These are phyloP conservation scores for Trichoderma gamsii DNA, from an alignment of 495 filamentous ascomycete species.

Conservation along the genomic window DNA sequence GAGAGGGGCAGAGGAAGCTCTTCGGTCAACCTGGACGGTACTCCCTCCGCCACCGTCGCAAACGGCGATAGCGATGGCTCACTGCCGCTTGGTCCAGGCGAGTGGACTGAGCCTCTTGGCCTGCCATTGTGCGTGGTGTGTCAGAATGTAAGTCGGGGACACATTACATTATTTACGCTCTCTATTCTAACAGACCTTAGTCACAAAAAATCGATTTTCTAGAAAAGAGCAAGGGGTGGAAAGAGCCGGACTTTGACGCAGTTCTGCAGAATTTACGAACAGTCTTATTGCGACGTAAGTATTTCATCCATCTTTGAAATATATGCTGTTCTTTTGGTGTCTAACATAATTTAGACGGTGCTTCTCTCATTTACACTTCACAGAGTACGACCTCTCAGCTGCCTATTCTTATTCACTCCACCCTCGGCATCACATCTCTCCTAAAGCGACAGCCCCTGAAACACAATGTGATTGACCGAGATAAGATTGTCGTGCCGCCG, in stretches of 20 bases:
- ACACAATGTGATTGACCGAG: conserved; percentile 92
- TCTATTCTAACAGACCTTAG: conserved; percentile 41
- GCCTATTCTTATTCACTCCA: conserved; percentile 77
- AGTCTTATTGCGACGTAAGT: conserved; percentile 75
- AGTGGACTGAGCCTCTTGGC: conserved; percentile 90
- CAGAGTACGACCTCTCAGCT: conserved; percentile 72
- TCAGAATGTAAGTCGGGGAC: conserved; percentile 62
- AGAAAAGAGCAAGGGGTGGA: conserved; percentile 83
- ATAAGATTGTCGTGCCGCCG: conserved; percentile 87
- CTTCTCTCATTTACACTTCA: conserved; percentile 84
- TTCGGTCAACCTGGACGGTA: conserved; percentile 44
- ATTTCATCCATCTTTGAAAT: not conserved
- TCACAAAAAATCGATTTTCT: conserved; percentile 83
- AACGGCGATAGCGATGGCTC: conserved; percentile 55
- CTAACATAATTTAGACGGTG: conserved; percentile 58
- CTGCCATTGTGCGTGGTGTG: conserved; percentile 88
- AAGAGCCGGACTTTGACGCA: conserved; percentile 89
- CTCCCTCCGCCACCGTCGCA: conserved; percentile 29
- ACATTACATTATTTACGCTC: not conserved
- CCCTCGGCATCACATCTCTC: conserved; percentile 83
- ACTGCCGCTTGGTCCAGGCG: conserved; percentile 78
- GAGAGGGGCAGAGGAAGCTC: conserved; percentile 51
- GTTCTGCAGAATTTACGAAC: conserved; percentile 84
- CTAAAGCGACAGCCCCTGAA: conserved; percentile 76
- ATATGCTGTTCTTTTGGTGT: not conserved